These are phyloP conservation scores for Paramecium tetraurelia DNA, from an alignment of 73 alveolate species.

Conservation along the genomic window DNA sequence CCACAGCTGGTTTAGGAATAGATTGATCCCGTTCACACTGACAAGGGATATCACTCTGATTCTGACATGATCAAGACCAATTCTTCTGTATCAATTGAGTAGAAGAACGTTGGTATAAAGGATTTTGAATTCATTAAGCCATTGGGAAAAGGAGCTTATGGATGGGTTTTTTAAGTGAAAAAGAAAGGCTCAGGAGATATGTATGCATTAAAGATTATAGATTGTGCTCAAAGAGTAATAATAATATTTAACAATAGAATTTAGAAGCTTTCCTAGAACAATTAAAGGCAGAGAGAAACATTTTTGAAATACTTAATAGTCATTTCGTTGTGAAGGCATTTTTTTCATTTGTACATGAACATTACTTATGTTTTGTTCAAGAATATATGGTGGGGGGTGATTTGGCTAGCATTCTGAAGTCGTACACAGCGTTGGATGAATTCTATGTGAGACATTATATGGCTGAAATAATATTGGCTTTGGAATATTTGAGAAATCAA, in stretches of 20 bases:
- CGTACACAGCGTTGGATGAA: constrained; percentile 60
- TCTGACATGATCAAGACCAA: constrained; percentile 23
- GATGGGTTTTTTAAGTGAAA: constrained; percentile 47
- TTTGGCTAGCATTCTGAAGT: constrained; percentile 38
- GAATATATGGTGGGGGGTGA: constrained; percentile 66
- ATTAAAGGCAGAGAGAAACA: constrained; percentile 49
- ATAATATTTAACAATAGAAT: background rate
- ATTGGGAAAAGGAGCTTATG: constrained; percentile 64
- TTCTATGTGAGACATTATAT: constrained; percentile 59
- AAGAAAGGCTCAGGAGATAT: constrained; percentile 61
- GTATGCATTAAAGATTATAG: constrained; percentile 60
- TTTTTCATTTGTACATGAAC: constrained; percentile 60
- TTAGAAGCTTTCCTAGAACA: background rate
- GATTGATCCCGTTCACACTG: background rate
- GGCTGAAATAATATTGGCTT: constrained; percentile 62
- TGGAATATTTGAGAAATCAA: background rate
- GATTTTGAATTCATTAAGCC: constrained; percentile 58
- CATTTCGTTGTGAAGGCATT: constrained; percentile 56
- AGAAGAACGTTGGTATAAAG: constrained; percentile 22
- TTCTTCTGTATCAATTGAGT: background rate
- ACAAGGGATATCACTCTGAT: constrained; percentile 42
- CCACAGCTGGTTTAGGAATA: background rate
- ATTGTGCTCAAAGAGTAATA: constrained; percentile 53
- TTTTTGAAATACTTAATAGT: constrained; percentile 45
- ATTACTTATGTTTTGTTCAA: constrained; percentile 59